These are phyloP conservation scores for Paxillus rubicundulus DNA, from an alignment of 768 basidiomycete species.

Conservation along the genomic window DNA sequence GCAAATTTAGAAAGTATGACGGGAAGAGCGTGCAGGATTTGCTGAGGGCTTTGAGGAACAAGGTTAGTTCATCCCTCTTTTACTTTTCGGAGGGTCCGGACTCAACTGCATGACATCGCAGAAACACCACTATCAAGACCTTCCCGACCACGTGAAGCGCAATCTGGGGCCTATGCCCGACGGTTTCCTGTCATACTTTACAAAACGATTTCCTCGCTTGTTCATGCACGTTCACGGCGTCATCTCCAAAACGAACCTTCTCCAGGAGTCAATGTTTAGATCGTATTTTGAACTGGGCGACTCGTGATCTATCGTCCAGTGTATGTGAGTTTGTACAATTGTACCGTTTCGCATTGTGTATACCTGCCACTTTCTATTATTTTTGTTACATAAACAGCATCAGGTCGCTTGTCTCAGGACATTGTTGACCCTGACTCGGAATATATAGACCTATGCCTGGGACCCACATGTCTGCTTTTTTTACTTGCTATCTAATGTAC, in stretches of 20 bases:
- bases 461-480: too few species aligned
- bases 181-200: constrained; percentile 92
- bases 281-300: constrained; percentile 79
- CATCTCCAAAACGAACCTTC: constrained; percentile 66
- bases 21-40: constrained; percentile 88
- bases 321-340: too few species aligned
- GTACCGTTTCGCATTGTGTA: neutral
- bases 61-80: constrained; percentile 50
- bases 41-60: constrained; percentile 89
- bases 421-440: too few species aligned
- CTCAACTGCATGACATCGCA: constrained; percentile 26
- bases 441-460: too few species aligned
- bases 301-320: constrained; percentile 18
- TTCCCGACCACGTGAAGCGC: constrained; percentile 87
- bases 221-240: constrained; percentile 93
- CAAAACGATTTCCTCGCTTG: constrained; percentile 83
- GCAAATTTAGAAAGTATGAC: constrained; percentile 97
- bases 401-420: neutral
- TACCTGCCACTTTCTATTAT: neutral
- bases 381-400: neutral
- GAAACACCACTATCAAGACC: constrained; percentile 98
- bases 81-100: neutral
- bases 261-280: constrained; percentile 87
- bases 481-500: too few species aligned
- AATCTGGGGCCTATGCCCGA: constrained; percentile 89